Conservation (phyloP, 768 basidiomycete species). For the Auricularia sp. region DNA sequence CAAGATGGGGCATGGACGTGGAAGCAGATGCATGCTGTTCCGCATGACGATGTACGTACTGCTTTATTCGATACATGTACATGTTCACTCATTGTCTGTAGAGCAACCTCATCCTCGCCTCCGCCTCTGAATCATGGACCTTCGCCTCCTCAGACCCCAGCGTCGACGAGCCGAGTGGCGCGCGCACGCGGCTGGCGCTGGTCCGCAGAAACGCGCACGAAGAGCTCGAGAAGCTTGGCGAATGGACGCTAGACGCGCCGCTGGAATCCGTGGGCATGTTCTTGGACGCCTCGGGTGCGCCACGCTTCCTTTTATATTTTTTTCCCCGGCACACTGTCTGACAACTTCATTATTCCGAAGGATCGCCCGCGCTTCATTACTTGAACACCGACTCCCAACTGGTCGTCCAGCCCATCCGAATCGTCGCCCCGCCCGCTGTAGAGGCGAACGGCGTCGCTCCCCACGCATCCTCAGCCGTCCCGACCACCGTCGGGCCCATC, state of each 20-base stretch:
- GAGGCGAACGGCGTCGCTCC: conserved; percentile 34
- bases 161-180: conserved; percentile 24
- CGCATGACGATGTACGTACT: conserved; percentile 19
- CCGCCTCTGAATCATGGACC: conserved; percentile 5
- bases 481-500: not conserved
- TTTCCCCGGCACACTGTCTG: not conserved
- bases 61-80: not conserved
- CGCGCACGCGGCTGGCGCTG: conserved; percentile 33
- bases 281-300: conserved; percentile 19
- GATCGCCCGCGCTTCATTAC: conserved; percentile 24
- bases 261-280: conserved; percentile 37
- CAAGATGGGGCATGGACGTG: conserved; percentile 24
- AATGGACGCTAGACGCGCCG: conserved; percentile 46
- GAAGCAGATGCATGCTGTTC: conserved; percentile 22
- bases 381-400: conserved; percentile 8
- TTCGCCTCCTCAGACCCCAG: conserved; percentile 9
- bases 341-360: conserved; percentile 9
- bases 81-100: conserved; percentile 1
- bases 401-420: conserved; percentile 6
- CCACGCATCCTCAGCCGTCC: conserved; percentile 20
- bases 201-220: conserved; percentile 27
- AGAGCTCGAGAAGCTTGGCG: conserved; percentile 38
- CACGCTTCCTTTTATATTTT: too few species aligned
- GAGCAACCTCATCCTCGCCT: conserved; percentile 11
- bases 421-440: conserved; percentile 12